Percentiles rank a stretch among this genome's conserved stretches.
phyloP scores from a whole-genome alignment of 805 yeast species.

The Nakazawaea anatomiae region DNA sequence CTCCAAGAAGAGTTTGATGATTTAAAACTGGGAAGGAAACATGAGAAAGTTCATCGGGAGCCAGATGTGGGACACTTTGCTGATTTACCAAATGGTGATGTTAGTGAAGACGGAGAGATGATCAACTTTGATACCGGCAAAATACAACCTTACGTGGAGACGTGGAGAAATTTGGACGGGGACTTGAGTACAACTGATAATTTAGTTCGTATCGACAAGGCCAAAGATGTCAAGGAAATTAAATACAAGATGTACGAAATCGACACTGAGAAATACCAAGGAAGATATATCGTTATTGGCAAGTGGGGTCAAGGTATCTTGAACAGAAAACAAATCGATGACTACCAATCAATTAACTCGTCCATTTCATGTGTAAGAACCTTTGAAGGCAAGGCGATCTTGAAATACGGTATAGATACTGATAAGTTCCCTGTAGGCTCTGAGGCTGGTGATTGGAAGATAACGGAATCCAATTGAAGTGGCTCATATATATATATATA shows the following conservation, averaged over 20 bases:
- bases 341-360: background rate
- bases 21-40: conserved; percentile 6
- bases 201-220: conserved; percentile 8
- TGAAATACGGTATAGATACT: conserved; percentile 6
- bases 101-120: conserved; percentile 49
- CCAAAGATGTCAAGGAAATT: conserved; percentile 5
- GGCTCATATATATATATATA: too few species aligned
- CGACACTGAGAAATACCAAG: conserved; percentile 26
- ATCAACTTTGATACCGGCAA: conserved; percentile 34
- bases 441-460: background rate
- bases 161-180: conserved; percentile 48
- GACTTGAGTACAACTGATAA: conserved; percentile 23
- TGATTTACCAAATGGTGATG: conserved; percentile 29
- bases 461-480: conserved; percentile 1
- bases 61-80: conserved; percentile 44
- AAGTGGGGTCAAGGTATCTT: conserved; percentile 48
- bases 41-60: conserved; percentile 14
- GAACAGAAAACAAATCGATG: background rate
- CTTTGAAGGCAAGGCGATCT: background rate
- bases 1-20: conserved; percentile 11
- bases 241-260: conserved; percentile 20
- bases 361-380: conserved; percentile 8
- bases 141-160: conserved; percentile 42
- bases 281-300: conserved; percentile 42
- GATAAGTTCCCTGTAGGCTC: conserved; percentile 2